phyloP scores from a whole-genome alignment of 352 stramenopile species.

The Phytophthora pini region DNA sequence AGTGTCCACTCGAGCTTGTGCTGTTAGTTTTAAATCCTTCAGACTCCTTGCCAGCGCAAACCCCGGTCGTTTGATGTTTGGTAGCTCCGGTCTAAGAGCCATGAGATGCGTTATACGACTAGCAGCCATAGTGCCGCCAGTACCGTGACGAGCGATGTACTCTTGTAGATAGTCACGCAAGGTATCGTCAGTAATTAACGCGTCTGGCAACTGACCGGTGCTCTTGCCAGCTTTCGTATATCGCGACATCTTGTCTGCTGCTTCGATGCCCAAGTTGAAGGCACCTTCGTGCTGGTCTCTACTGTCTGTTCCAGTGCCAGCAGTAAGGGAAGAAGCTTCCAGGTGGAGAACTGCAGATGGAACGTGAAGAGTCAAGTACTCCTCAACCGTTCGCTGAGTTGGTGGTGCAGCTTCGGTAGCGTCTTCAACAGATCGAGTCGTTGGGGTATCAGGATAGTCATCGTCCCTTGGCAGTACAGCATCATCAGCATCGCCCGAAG shows the following conservation, averaged over 20 bases:
- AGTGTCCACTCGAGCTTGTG: constrained; percentile 31
- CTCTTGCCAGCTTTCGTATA: constrained; percentile 17
- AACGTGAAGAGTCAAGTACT: constrained; percentile 28
- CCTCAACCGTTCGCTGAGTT: constrained; percentile 26
- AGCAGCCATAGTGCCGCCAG: constrained; percentile 46
- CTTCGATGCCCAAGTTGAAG: constrained; percentile 6
- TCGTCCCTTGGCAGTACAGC: neutral
- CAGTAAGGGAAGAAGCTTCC: constrained; percentile 16
- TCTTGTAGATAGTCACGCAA: constrained; percentile 46
- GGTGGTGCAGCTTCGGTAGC: constrained; percentile 8
- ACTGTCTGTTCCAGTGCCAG: constrained; percentile 4
- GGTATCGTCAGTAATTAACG: constrained; percentile 32
- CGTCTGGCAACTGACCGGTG: constrained; percentile 3
- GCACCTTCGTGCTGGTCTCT: constrained; percentile 12
- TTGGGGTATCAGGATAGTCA: constrained; percentile 19
- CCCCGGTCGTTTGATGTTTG: constrained; percentile 32
- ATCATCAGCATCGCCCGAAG: neutral
- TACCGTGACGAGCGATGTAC: constrained; percentile 47
- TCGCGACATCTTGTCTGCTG: neutral
- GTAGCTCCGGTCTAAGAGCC: constrained; percentile 41
- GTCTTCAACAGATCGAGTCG: constrained; percentile 33
- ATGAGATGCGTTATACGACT: constrained; percentile 49
- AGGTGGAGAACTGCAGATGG: constrained; percentile 23
- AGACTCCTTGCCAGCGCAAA: constrained; percentile 46
- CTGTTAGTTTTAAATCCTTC: constrained; percentile 34